phyloP scores from a whole-genome alignment of 2,329 filamentous ascomycete species.

The Aureobasidium vineae region DNA sequence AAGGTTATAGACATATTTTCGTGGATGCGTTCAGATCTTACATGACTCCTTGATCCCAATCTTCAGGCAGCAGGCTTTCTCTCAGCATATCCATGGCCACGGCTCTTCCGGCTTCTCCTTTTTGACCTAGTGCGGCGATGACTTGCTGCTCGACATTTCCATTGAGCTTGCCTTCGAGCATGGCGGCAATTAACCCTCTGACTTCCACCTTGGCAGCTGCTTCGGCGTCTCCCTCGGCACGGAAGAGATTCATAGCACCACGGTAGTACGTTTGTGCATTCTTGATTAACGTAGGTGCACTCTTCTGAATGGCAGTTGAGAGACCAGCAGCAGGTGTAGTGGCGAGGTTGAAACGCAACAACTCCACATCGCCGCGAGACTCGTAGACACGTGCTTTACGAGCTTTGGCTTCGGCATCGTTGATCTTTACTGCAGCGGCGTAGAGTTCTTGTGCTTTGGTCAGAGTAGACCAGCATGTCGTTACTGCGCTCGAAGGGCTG shows the following conservation, averaged over 20 bases:
- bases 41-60: conserved; percentile 23
- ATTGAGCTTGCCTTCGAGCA: conserved; percentile 16
- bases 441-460: conserved; percentile 52
- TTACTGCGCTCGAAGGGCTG: conserved; percentile 14
- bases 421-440: conserved; percentile 52
- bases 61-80: conserved; percentile 18
- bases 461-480: conserved; percentile 53
- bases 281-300: conserved; percentile 49
- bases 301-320: conserved; percentile 46
- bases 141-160: conserved; percentile 1
- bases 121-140: neutral
- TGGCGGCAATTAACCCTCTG: conserved; percentile 28
- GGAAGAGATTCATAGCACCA: conserved; percentile 45
- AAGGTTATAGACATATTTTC: neutral
- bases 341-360: conserved; percentile 54
- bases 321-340: conserved; percentile 35
- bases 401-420: conserved; percentile 44
- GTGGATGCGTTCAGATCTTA: neutral
- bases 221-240: conserved; percentile 32
- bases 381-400: conserved; percentile 54
- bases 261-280: conserved; percentile 60
- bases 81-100: conserved; percentile 26
- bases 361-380: conserved; percentile 55
- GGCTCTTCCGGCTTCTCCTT: conserved; percentile 1
- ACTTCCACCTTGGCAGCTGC: conserved; percentile 28